Evolutionary conservation across 345 rosid species (phyloP), one percentile per base, ranked within the genome.

Genomic region (Salix viminalis): DNA sequence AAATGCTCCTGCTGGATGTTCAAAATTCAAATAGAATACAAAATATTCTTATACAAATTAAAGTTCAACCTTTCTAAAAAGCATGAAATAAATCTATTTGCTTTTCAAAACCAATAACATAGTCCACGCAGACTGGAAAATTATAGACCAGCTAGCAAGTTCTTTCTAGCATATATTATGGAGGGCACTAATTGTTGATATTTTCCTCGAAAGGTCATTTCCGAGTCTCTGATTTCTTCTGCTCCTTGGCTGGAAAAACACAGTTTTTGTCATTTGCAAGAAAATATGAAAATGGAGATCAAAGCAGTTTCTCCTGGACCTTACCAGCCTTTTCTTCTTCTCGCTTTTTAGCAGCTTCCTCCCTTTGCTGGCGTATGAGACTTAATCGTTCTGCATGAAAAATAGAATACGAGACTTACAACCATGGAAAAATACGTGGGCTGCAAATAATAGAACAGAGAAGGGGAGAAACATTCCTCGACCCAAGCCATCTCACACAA

Each of bases 341-440:
- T n/a, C 91, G 85, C 79, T 84, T 91, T 70, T 64, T 89, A 30
- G 92, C 90, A 68, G 94, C 92, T 76, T 89, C 92, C 73, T 84
- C 97, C 82, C 98, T 86, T 80, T 92, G 93, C 81, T 92, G 93
- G 37, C 97, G 94, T 73, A 94, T 91, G 65, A 94, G 86, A 82
- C 88, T 90, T 76, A 92, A 78, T 65, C 96, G 97, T 75, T 94
- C 98, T 94, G 86, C 61, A 75, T 28, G 37, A 42, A 39, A 42
- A 80, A 80, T 34, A 67, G 42, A 9, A 16, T 37, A 58, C 26
- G 24, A 24, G 70, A 26, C 21, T 75, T 6, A 19, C 4, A 61
- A 11, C 42, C 7, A 50, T 65, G 21, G 23, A 5, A 48, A 24
- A 67, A 58, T 36, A 10, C 2, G 9, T 1, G 23, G n/a, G 54